Evolutionary conservation across 2,329 filamentous ascomycete genomes (phyloP), one percentile per base, ranked within the genome.

Genomic region (Neocucurbitaria cava): DNA sequence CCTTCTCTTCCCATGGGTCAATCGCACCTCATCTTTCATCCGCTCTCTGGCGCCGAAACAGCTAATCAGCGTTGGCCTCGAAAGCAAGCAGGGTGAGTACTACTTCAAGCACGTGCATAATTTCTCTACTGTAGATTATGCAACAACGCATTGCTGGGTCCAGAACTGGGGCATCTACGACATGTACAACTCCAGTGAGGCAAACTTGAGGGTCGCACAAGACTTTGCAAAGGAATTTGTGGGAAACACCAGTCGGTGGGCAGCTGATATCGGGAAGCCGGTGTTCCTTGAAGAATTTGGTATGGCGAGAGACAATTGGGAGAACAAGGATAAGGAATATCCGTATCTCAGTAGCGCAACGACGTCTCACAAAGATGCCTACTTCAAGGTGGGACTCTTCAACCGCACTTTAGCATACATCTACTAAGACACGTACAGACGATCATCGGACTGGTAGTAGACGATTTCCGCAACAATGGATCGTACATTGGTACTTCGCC

Each of bases 251-350:
- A 72, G 68, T 47, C 48, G 51, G 8, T 77, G 75, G 75, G 63
- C 70, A 0, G 45, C 31, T n/a, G 73, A 75, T 3, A 72, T 77
- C n/a, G 66, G 68, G 0, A 77, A 77, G 49, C 75, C 75, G 0
- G 58, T 77, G 1, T 74, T 75, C 41, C 59, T 77, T 3, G 74
- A 77, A 45, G 75, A 77, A 39, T 77, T 77, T 39, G 75, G 75
- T 9, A 76, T 77, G 73, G 74, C 75, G 2, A 59, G 75, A 11
- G 69, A 77, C 50, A 77, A 77, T 30, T 77, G 75, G 75, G 64
- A 73, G 61, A 76, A 77, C 48, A 58, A 58, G 33, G 60, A 65
- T 3, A 70, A 69, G 21, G 72, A 75, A 39, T 77, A 77, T 52
- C 64, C 67, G 2, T 77, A 77, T 39, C 54, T 76, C 10, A 73